These are phyloP conservation scores for Xylaria palmicola DNA, from an alignment of 495 filamentous ascomycete genomes.

Conservation along the genomic window DNA sequence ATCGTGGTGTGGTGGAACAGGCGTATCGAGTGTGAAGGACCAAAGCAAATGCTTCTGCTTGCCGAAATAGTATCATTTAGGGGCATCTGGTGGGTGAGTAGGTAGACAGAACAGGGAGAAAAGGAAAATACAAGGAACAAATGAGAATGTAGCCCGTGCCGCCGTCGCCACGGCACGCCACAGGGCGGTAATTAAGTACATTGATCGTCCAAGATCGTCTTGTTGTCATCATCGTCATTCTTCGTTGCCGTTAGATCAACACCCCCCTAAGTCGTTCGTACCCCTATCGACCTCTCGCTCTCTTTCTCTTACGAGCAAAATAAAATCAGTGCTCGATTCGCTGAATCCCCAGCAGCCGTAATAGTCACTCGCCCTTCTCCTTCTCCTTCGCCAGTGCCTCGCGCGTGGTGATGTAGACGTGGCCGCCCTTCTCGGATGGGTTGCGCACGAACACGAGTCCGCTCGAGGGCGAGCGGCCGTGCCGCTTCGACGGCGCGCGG, in stretches of 20 bases:
- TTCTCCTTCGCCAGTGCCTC: conserved; percentile 21
- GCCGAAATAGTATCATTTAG: not conserved
- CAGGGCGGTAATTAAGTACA: not conserved
- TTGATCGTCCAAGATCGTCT: conserved; percentile 3
- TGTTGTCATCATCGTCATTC: conserved; percentile 6
- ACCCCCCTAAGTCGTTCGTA: too few species aligned
- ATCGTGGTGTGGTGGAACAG: conserved; percentile 9
- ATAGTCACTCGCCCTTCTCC: conserved; percentile 14
- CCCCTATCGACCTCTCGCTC: not conserved
- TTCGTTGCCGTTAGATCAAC: not conserved
- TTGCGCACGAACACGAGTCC: conserved; percentile 29
- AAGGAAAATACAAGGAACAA: conserved; percentile 3
- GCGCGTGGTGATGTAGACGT: conserved; percentile 26
- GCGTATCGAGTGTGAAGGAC: not conserved
- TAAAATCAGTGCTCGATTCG: not conserved
- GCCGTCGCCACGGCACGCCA: not conserved
- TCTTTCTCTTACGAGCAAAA: not conserved
- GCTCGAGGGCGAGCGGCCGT: conserved; percentile 21
- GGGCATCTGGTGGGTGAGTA: not conserved
- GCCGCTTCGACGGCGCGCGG: conserved; percentile 22
- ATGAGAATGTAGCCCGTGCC: not conserved
- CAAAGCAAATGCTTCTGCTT: not conserved
- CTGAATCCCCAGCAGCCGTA: conserved; percentile 6
- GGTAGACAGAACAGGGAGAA: not conserved
- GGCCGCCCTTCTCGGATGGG: conserved; percentile 20